Conservation (phyloP, 2,329 filamentous ascomycete genomes). For the Aspergillus sergii region DNA sequence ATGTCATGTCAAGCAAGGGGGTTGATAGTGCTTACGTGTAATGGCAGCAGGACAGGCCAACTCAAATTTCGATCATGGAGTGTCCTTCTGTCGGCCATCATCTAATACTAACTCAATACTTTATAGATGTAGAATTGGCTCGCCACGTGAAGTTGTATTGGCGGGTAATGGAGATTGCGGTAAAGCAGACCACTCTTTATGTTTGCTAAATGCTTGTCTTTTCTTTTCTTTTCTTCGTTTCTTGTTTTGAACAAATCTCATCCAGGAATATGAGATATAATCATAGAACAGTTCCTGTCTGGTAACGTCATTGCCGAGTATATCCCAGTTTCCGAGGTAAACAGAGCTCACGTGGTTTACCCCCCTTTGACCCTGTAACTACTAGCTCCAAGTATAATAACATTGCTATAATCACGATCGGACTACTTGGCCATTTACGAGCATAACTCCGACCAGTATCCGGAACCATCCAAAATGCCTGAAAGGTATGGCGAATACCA, state of each 20-base stretch:
- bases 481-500: slow-evolving; percentile 51
- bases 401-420: background rate
- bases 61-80: background rate
- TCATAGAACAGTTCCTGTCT: background rate
- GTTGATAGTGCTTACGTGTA: background rate
- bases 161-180: too few species aligned
- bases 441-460: background rate
- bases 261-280: background rate
- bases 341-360: background rate
- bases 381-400: background rate
- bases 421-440: background rate
- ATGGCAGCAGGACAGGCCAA: background rate
- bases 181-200: background rate
- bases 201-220: background rate
- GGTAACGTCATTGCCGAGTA: background rate
- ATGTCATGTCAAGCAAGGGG: background rate
- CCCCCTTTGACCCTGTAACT: background rate
- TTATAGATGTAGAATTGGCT: background rate
- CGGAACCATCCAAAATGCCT: slow-evolving; percentile 24
- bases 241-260: background rate
- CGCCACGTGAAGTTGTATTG: background rate
- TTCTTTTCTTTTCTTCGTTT: background rate
- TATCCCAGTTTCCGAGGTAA: background rate
- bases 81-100: background rate
- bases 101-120: background rate